Evolutionary conservation across 805 yeast genomes (phyloP).

Genomic region (Cyberlindnera xylosilytica): DNA sequence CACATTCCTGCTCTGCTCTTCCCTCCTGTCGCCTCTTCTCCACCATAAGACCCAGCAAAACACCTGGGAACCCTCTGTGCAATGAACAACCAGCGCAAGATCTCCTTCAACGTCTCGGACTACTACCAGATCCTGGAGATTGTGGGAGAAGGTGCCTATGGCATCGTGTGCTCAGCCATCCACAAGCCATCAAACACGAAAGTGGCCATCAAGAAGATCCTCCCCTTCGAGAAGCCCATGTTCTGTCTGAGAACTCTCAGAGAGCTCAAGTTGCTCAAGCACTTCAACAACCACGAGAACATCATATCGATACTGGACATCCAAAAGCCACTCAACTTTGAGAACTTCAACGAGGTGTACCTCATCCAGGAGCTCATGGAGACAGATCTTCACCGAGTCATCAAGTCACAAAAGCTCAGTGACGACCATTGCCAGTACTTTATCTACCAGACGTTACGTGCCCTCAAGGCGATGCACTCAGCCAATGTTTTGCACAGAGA

Average conservation of each 20-base stretch:
- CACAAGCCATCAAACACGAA: conserved; percentile 56
- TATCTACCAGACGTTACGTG: conserved; percentile 66
- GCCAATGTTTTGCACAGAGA: conserved; percentile 77
- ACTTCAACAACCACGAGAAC: conserved; percentile 68
- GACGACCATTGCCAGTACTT: conserved; percentile 72
- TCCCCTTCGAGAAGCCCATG: conserved; percentile 63
- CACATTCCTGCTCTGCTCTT: too few relatives aligned
- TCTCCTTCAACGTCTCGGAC: conserved; percentile 60
- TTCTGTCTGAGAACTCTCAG: conserved; percentile 69
- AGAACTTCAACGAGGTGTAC: conserved; percentile 68
- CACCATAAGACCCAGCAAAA: too few relatives aligned
- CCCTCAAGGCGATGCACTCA: conserved; percentile 66
- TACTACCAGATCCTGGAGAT: conserved; percentile 57
- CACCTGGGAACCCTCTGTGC: too few relatives aligned
- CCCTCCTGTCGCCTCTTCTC: too few relatives aligned
- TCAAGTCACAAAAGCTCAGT: conserved; percentile 50
- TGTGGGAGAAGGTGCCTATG: conserved; percentile 82
- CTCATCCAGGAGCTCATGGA: conserved; percentile 78
- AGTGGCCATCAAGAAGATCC: conserved; percentile 77
- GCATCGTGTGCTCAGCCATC: conserved; percentile 68
- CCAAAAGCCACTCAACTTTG: conserved; percentile 57
- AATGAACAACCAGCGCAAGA: conserved; percentile 33
- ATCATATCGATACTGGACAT: conserved; percentile 64
- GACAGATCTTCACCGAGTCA: conserved; percentile 63
- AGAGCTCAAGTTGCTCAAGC: conserved; percentile 62